Base-by-base conservation (phyloP, 192 early-diverging fungal species). In the Podila minutissima region DNA sequence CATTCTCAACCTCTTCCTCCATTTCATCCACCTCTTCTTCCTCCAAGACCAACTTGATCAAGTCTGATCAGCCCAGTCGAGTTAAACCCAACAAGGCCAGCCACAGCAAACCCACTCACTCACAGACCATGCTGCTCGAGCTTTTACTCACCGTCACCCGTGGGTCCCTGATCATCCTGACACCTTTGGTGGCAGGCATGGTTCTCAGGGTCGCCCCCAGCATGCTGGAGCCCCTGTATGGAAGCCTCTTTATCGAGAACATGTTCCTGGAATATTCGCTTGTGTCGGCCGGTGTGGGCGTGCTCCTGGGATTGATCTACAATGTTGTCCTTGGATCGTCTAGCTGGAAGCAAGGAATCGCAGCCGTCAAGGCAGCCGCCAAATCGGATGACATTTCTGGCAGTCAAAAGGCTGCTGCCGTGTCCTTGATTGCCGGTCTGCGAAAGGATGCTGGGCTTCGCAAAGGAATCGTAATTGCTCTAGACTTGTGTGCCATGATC, bases 221-320 rank as follows among this genome's bases (percentile, higher is more conserved):
- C 64, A 88, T 88, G 75, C 68, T 92, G 69, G 92, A 93, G 64
- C 91, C 92, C 1, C 59, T 92, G 29, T 93, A 92, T 59, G 90
- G 92, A 35, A 91, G 89, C 74, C 87, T 93, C 22, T 88, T 93
- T 64, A 77, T 91, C 9, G 67, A 83, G 59, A 57, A 86, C 11
- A 67, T 83, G 55, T 92, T 89, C 62, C 31, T 74, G 15, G 79
- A 85, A 38, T 78, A 66, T n/a, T 58, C 84, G 9, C 64, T 86
- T 20, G 35, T 60, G 19, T 83, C 82, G 20, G 68, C 85, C 22
- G 63, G 74, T 37, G 70, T 89, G 3, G 92, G 90, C n/a, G 87
- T 79, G 22, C 48, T 84, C 35, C 35, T 84, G 38, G 84, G 72
- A 26, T 64, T 85, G 61, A 53, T 69, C 46, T 81, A 73, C 49